Conservation (phyloP, 2,329 filamentous ascomycete species). For the Periconia macrospinosa region DNA sequence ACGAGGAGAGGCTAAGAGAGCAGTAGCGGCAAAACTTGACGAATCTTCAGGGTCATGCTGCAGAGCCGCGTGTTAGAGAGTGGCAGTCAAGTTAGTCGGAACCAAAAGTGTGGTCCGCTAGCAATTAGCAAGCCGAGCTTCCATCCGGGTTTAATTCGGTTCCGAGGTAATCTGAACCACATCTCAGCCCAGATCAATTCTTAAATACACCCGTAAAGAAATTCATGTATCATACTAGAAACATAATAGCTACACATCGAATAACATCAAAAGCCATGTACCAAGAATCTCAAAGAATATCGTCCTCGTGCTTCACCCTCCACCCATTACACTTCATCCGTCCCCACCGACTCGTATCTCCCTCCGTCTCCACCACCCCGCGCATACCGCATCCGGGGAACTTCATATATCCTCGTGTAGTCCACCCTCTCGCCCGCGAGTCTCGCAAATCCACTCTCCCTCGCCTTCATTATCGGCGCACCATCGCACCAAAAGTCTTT, state of each 20-base stretch:
- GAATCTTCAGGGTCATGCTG: background rate
- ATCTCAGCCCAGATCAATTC: too few relatives aligned
- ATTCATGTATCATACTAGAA: too few relatives aligned
- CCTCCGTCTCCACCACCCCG: slow-evolving; percentile 42
- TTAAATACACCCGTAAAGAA: too few relatives aligned
- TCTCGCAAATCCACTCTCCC: slow-evolving; percentile 73
- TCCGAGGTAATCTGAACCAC: too few relatives aligned
- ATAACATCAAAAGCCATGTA: too few relatives aligned
- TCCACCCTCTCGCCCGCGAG: slow-evolving; percentile 80
- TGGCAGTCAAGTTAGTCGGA: background rate
- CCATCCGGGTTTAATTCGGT: too few relatives aligned
- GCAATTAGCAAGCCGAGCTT: background rate
- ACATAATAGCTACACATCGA: too few relatives aligned
- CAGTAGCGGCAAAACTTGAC: background rate
- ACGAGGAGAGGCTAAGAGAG: background rate
- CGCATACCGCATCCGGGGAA: slow-evolving; percentile 68
- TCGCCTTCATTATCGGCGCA: slow-evolving; percentile 74
- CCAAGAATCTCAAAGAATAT: too few relatives aligned
- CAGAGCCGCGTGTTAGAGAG: background rate
- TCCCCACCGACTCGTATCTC: slow-evolving; percentile 62
- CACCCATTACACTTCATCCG: slow-evolving; percentile 22
- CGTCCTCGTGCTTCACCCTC: background rate
- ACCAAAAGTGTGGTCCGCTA: background rate
- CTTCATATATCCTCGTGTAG: slow-evolving; percentile 88
- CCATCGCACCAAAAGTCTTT: slow-evolving; percentile 96